A percentile compares a stretch with the other conserved stretches of the same genome.
Conservation (phyloP, 1,139 yeast species). For the Diutina ranongensis region DNA sequence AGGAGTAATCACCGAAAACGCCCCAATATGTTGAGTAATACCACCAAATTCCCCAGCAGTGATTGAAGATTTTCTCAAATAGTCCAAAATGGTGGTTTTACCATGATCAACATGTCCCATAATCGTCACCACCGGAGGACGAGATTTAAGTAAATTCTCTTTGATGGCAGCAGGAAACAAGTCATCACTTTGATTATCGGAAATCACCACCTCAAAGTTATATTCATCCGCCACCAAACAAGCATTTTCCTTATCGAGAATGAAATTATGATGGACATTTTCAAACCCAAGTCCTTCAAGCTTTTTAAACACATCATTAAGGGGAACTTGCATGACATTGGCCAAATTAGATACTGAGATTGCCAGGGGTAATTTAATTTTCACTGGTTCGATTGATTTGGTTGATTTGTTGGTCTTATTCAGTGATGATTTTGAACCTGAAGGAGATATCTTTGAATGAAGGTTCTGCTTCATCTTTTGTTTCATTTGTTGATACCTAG, state of each 20-base stretch:
- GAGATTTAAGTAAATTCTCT: constrained; percentile 34
- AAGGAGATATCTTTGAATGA: neutral
- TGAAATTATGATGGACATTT: constrained; percentile 62
- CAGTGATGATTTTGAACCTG: neutral
- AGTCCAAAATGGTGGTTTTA: constrained; percentile 85
- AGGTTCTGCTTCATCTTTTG: constrained; percentile 4
- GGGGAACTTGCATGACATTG: constrained; percentile 52
- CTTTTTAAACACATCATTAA: constrained; percentile 45
- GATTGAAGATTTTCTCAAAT: constrained; percentile 70
- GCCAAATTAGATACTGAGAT: constrained; percentile 70
- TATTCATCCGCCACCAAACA: constrained; percentile 80
- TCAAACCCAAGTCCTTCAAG: constrained; percentile 67
- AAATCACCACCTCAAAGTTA: constrained; percentile 56
- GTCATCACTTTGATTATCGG: constrained; percentile 54
- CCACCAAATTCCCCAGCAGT: constrained; percentile 91
- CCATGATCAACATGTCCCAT: constrained; percentile 99
- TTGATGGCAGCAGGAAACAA: constrained; percentile 31
- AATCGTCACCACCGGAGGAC: constrained; percentile 93
- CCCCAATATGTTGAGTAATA: constrained; percentile 96
- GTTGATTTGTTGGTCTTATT: neutral
- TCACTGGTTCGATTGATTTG: constrained; percentile 10
- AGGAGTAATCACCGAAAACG: constrained; percentile 78
- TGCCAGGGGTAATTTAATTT: constrained; percentile 57
- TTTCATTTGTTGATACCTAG: neutral
- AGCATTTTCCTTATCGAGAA: constrained; percentile 79